Conservation (phyloP, 768 basidiomycete genomes). For the Tricholoma matsutake region DNA sequence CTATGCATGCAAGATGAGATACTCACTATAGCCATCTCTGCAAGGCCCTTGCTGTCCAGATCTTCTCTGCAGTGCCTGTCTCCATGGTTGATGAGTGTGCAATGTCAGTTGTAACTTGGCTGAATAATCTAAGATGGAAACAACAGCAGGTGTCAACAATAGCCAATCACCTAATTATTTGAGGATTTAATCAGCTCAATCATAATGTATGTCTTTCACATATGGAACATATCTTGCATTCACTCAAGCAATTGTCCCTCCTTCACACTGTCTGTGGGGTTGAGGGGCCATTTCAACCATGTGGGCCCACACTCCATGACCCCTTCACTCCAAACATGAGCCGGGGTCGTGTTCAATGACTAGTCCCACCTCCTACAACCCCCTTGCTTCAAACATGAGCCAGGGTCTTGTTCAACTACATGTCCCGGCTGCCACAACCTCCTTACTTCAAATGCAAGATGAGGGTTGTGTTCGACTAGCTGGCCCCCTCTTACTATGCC, state of each 20-base stretch:
- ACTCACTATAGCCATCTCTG: neutral
- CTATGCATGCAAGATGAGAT: neutral
- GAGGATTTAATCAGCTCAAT: neutral
- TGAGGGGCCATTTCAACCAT: too few species aligned
- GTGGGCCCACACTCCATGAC: too few species aligned
- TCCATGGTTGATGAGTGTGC: constrained; percentile 20
- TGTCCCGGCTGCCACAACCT: too few species aligned
- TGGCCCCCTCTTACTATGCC: too few species aligned
- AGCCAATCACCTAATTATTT: neutral
- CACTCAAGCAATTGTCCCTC: neutral
- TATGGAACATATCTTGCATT: neutral
- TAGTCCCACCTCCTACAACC: too few species aligned
- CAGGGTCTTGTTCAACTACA: too few species aligned
- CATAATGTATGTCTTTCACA: neutral
- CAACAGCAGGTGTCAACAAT: constrained; percentile 11
- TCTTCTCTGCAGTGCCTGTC: constrained; percentile 8
- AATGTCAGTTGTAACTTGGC: constrained; percentile 19
- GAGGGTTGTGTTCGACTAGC: too few species aligned
- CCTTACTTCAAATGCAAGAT: too few species aligned
- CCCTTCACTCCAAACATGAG: too few species aligned
- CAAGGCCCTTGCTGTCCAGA: neutral
- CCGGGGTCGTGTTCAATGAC: too few species aligned
- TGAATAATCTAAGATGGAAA: constrained; percentile 14
- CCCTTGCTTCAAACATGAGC: too few species aligned
- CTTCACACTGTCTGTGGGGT: too few species aligned